Base-by-base conservation (phyloP, 73 alveolate genomes). In the Paramecium caudatum region DNA sequence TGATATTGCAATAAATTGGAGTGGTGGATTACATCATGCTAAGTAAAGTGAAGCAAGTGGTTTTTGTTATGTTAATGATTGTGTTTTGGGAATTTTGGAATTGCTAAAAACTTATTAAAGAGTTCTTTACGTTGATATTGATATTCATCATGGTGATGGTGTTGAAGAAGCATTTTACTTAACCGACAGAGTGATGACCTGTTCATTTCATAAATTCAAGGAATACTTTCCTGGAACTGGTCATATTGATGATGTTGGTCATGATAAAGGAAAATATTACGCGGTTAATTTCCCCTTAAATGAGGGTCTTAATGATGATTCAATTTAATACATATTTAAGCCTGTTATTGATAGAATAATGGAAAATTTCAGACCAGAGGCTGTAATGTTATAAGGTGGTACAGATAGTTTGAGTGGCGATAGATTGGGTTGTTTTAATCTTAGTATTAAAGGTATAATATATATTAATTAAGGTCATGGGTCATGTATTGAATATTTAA, bases 181-280 rank as follows among this genome's bases (percentile, higher is more conserved):
- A 5, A 96, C 99, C 39, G 98, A 97, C 80, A 84, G 99, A 90
- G 99, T 98, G 15, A 91, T 98, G 97, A 96, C 99, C 32, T 96
- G 97, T 61, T 96, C 99, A 1, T 96, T 97, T 92, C 99, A 98
- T 92, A 98, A 97, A 93, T 98, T 92, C 91, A 99, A 99, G 30
- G 99, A 98, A 68, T 98, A 95, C 93, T 98, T 98, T 95, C 99
- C 99, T 12, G 99, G 99, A 34, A 97, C 99, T 10, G 99, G 99
- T 0, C 97, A 95, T 50, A 83, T 98, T 8, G 96, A 95, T 90
- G 99, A 98, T 90, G 91, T 95, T 36, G 99, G 99, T 45, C 96
- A 95, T 70, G 99, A 96, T 34, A 84, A 91, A 55, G 99, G 99
- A 15, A 96, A 97, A 91, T 93, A 95, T 90, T 97, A 97, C 93